Evolutionary conservation across 805 yeast genomes (phyloP), one percentile per base, ranked within the genome.

Genomic region (Sugiyamaella lignohabitans): DNA sequence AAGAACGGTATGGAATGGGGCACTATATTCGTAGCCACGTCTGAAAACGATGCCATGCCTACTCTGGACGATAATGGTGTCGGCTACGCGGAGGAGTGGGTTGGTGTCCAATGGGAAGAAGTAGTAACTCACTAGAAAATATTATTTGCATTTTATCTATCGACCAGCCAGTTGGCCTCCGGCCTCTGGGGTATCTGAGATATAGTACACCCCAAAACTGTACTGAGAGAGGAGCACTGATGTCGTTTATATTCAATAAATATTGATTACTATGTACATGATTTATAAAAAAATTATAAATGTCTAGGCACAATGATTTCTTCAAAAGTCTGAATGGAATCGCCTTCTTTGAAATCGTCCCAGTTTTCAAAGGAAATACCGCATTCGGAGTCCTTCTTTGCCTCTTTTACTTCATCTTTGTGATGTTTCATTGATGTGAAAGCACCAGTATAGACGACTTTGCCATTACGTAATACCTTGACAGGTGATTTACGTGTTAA

Each of bases 1-100:
- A 57, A 74, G 38, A 78, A 78, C 30, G 97, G 98, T 10, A 91
- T 91, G 95, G 94, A 91, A 52, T 93, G 98, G 98, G 98, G 97
- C 1, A 85, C 98, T 0, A 84, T 93, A 24, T 68, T 87, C 21
- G 84, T 91, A 1, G 86, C 96, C 0, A 88, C 86, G 55, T 64
- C 66, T 5, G 81, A 78, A 53, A 94, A 86, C 59, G 78, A 69
- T 51, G 65, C 71, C 14, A 82, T 87, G 4, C 62, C 66, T 2
- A 51, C 62, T 21, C 64, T 79, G 39, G 88, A 84, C 52, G 74
- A 67, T 5, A 70, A 78, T 47, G 76, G 78, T 37, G 88, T 86
- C n/a, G 95, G 87, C 0, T 87, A 86, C 57, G 76, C 79, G 1
- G 84, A 82, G 58, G 95, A 87, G 64, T 81, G 78, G 76, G 80